Evolutionary conservation across 306 rosid genomes (phyloP).

Genomic region (Prunus davidiana): DNA sequence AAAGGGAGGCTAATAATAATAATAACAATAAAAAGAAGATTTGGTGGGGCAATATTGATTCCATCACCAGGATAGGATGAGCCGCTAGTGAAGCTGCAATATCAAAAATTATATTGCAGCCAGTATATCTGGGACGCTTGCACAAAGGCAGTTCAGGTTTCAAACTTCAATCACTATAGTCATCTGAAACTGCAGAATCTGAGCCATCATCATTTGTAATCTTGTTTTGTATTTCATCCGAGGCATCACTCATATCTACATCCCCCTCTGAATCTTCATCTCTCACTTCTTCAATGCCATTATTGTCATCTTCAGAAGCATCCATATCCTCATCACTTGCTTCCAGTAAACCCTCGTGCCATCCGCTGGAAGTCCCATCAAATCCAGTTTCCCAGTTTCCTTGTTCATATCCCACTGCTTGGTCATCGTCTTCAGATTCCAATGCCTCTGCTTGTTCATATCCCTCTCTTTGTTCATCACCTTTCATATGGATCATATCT

Average conservation of each 20-base stretch:
- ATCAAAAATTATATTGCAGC: slow-evolving; percentile 48
- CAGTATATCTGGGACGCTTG: slow-evolving; percentile 11
- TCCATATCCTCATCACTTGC: slow-evolving; percentile 77
- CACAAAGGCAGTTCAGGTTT: slow-evolving; percentile 25
- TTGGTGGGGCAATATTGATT: background rate
- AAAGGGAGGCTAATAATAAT: background rate
- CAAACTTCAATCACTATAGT: slow-evolving; percentile 65
- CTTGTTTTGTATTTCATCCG: slow-evolving; percentile 56
- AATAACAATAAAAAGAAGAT: background rate
- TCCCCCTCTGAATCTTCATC: slow-evolving; percentile 74
- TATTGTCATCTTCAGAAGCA: slow-evolving; percentile 78
- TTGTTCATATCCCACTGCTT: slow-evolving; percentile 71
- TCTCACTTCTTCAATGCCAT: slow-evolving; percentile 55
- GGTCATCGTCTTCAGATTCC: slow-evolving; percentile 82
- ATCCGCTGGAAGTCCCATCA: slow-evolving; percentile 53
- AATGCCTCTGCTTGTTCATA: slow-evolving; percentile 53
- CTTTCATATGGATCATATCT: slow-evolving; percentile 43
- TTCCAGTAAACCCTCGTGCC: slow-evolving; percentile 54
- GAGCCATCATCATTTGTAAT: slow-evolving; percentile 53
- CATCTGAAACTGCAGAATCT: slow-evolving; percentile 70
- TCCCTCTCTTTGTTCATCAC: slow-evolving; percentile 35
- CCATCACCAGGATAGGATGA: background rate
- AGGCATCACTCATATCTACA: slow-evolving; percentile 62
- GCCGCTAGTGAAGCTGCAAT: slow-evolving; percentile 42
- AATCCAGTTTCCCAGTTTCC: slow-evolving; percentile 83